phyloP scores from a whole-genome alignment of 768 basidiomycete genomes.

The Lentinus brumalis region DNA sequence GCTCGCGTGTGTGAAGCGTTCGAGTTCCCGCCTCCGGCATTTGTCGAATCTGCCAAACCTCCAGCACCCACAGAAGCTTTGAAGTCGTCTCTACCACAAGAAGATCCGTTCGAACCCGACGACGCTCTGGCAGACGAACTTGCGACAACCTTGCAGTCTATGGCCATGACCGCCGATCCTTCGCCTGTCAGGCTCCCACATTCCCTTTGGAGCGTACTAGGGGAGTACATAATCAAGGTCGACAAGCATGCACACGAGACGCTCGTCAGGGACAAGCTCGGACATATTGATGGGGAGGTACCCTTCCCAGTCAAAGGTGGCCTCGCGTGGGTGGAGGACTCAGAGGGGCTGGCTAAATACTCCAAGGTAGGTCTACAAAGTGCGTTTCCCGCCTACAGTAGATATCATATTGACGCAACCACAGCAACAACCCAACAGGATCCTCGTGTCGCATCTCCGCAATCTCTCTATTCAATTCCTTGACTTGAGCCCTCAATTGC shows the following conservation, averaged over 20 bases:
- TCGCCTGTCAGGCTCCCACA: conserved; percentile 37
- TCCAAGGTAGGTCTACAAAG: conserved; percentile 46
- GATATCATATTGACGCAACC: not conserved
- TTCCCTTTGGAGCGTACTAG: conserved; percentile 42
- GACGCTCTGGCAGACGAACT: conserved; percentile 40
- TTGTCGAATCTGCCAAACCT: conserved; percentile 8
- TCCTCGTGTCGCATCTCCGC: conserved; percentile 63
- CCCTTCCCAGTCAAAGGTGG: conserved; percentile 43
- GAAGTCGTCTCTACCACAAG: not conserved
- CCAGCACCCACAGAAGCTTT: not conserved
- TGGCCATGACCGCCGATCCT: conserved; percentile 43
- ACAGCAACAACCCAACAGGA: conserved; percentile 62
- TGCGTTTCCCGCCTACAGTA: not conserved
- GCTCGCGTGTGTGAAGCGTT: conserved; percentile 60
- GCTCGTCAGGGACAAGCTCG: conserved; percentile 37
- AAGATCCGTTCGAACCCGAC: conserved; percentile 8
- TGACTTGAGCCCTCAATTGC: conserved; percentile 72
- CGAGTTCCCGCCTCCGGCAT: conserved; percentile 68
- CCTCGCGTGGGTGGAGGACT: conserved; percentile 56
- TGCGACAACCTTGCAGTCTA: conserved; percentile 41
- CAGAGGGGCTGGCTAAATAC: conserved; percentile 50
- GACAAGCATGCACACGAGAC: conserved; percentile 49
- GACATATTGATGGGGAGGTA: conserved; percentile 8
- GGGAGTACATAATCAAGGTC: conserved; percentile 48
- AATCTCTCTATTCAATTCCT: conserved; percentile 71